Evolutionary conservation across 2,329 filamentous ascomycete genomes (phyloP), one percentile per base, ranked within the genome.

Genomic region (Stachybotrys echinatus): DNA sequence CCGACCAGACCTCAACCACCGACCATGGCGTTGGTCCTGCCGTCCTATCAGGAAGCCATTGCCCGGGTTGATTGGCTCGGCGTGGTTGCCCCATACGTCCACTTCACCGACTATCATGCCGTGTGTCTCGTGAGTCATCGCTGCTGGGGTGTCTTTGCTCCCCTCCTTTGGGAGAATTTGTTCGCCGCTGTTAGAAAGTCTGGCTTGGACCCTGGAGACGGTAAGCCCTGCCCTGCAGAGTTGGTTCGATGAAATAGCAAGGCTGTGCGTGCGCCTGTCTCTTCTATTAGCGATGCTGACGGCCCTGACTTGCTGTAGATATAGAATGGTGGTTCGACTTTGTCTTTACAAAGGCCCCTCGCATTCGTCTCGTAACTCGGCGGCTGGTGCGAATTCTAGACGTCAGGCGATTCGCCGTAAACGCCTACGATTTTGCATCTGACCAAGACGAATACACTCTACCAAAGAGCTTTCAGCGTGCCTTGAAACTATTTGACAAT

Each of bases 1-100:
- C 27, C 27, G 10, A 10, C 14, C 10, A 3, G 10, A 10, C 27
- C 27, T 34, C 14, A 10, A 34, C 14, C 27, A 34, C 27, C 27
- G 39, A 52, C 18, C 50, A 68, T 68, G 66, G 44, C 5, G 6
- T 7, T 55, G 39, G 53, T 58, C 12, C 70, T 75, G n/a, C 79
- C 80, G 2, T 78, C 79, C 0, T 83, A 83, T 60, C 64, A 70
- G 47, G 72, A 81, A 51, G 79, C 80, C 48, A 73, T 68, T 3
- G 58, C 67, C 7, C 64, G 60, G 10, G 59, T 60, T 20, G 73
- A 81, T 66, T 81, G 78, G 76, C 66, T 81, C 17, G 61, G 61
- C 23, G 54, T 81, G 4, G 73, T 73, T 12, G 74, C 71, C 6
- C 71, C 74, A 1, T 75, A 73, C 54, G 54, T 80, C 44, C 57